Base-by-base conservation (phyloP, 306 rosid genomes). In the Cicer judaicum region DNA sequence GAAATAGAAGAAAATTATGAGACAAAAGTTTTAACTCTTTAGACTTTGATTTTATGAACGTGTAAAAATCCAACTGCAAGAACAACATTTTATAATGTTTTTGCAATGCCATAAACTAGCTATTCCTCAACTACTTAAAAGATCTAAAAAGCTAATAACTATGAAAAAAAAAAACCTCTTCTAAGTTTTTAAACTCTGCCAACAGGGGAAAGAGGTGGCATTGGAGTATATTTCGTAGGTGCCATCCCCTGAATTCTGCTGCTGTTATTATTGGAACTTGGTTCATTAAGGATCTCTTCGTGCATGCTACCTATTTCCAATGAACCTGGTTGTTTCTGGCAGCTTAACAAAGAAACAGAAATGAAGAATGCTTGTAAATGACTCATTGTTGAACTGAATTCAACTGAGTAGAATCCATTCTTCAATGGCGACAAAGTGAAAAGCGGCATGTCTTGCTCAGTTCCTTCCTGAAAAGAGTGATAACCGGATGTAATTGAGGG, bases 151-250 rank as follows among this genome's bases (percentile, higher is more conserved):
- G 79, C 84, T 78, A 36, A n/a, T 75, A 77, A 64, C 62, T 77
- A 60, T n/a, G 46, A 48, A 74, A 54, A 47, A 59, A 54, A 47
- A 59, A 54, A 63, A 69, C 5, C 53, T 47, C 13, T 41, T 19
- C 56, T 36, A 50, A 79, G 34, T 54, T 54, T 79, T 79, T 88
- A 93, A 61, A 91, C 96, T 82, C 98, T 93, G 5, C 92, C 97
- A 53, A 88, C 92, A 44, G 98, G 98, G 61, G 98, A 91, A 59
- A 81, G 79, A 9, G 98, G 98, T 59, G 98, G 98, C 68, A 76
- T 87, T 68, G 91, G 87, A 67, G 94, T 81, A 69, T 88, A 91
- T 77, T 78, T 89, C 42, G 81, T 63, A 19, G 88, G 78, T 36
- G 80, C 77, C 71, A 85, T 87, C 65, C 78, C 86, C 29, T 62